Evolutionary conservation across 805 yeast genomes (phyloP).

Genomic region (Metschnikowia baotianmanensis): DNA sequence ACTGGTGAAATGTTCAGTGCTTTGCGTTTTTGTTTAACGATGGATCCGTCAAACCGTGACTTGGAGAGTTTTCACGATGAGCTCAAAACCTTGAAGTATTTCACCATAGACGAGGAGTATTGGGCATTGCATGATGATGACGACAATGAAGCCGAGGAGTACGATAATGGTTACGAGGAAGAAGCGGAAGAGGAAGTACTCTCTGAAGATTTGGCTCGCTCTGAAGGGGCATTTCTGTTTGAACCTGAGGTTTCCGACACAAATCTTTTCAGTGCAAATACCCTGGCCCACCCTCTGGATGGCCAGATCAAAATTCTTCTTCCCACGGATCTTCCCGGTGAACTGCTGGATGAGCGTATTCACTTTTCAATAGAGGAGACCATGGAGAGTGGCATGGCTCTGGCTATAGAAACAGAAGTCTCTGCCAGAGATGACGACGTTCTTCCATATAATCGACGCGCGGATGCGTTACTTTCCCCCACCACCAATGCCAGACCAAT

Average conservation of each 20-base stretch:
- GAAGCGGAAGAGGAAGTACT: constrained; percentile 16
- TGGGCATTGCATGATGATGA: constrained; percentile 45
- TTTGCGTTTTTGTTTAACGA: constrained; percentile 68
- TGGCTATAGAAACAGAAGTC: not conserved
- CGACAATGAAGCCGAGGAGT: constrained; percentile 39
- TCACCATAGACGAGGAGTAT: constrained; percentile 76
- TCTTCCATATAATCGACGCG: constrained; percentile 39
- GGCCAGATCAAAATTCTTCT: not conserved
- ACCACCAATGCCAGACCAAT: constrained; percentile 39
- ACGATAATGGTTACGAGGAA: constrained; percentile 26
- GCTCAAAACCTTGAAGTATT: constrained; percentile 55
- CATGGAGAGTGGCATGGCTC: constrained; percentile 11
- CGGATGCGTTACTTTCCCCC: constrained; percentile 42
- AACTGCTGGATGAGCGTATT: constrained; percentile 3
- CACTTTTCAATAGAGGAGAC: constrained; percentile 9
- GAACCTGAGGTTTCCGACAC: constrained; percentile 2
- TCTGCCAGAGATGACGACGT: constrained; percentile 9
- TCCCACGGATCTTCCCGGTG: not conserved
- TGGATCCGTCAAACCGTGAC: constrained; percentile 85
- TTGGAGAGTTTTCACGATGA: constrained; percentile 59
- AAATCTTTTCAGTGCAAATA: not conserved
- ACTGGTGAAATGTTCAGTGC: constrained; percentile 84
- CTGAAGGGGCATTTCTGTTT: constrained; percentile 3
- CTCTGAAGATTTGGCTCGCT: constrained; percentile 2
- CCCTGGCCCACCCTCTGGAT: not conserved